A percentile compares a stretch with the other conserved stretches of the same genome.
Conservation (phyloP, 225 moss, liverwort and hornwort species). For the Pseudoscleropodium purum region DNA sequence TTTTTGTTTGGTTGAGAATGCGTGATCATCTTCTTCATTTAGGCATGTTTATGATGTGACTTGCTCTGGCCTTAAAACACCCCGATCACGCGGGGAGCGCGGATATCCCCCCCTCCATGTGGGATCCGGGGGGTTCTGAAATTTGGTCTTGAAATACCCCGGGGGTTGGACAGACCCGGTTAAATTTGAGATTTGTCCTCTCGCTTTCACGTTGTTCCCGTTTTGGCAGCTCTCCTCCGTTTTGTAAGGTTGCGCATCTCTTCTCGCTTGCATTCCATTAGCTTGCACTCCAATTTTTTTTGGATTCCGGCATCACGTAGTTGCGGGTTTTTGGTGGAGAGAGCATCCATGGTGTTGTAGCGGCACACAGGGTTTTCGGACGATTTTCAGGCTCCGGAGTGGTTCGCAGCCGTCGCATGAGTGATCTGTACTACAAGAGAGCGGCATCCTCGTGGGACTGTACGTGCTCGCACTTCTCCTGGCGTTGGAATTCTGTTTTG, state of each 20-base stretch:
- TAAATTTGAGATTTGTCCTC: neutral
- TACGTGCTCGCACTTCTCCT: constrained; percentile 11
- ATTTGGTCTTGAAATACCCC: no score
- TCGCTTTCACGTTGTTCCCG: neutral
- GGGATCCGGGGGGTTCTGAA: no score
- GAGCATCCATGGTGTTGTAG: neutral
- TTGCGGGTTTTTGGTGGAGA: neutral
- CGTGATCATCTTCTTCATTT: neutral
- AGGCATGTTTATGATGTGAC: neutral
- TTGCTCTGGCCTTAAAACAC: neutral
- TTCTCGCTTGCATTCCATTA: neutral
- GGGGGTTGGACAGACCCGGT: neutral
- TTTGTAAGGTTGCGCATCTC: neutral
- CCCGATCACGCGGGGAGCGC: neutral
- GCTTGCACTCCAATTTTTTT: no score
- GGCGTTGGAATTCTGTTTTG: neutral
- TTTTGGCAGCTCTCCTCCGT: neutral
- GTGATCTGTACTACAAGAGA: constrained; percentile 99
- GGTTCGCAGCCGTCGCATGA: neutral
- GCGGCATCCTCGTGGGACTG: constrained; percentile 77
- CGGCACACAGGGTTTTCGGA: neutral
- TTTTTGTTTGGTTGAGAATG: neutral
- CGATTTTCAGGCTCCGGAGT: neutral
- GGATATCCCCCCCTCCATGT: no score
- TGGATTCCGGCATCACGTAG: neutral